Evolutionary conservation across 1,284 basidiomycete species (phyloP), one percentile per base, ranked within the genome.

Genomic region (Sporisorium iseilematis-ciliati): DNA sequence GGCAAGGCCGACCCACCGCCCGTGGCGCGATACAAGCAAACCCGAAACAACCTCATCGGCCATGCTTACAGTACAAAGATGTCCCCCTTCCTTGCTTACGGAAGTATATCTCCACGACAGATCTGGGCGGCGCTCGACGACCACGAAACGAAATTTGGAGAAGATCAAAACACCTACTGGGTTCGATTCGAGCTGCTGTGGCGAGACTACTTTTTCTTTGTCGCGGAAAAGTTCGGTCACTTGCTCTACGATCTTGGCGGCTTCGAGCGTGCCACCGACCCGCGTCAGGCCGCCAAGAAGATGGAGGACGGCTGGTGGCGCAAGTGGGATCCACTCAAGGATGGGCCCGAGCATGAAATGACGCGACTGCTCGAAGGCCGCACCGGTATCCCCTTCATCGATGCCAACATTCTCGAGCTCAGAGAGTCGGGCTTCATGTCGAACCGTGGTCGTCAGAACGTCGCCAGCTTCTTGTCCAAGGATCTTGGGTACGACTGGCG

Each of bases 361-460:
- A 80, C 86, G 42, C 78, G 86, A 52, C 88, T 88, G 84, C 84
- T 88, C 51, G 84, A 88, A 57, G 89, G 88, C 1, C 82, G 83
- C 26, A 89, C 89, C 16, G 88, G 88, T 3, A 87, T 88, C 3
- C 88, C 88, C 0, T 88, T 89, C 65, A 86, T 90, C 62, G 89
- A 89, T 69, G 89, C 89, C 50, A 87, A 88, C 81, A 88, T 89
- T 84, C 78, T 86, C 25, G 89, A 90, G 78, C 81, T 89, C 35
- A 77, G 81, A 10, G 82, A 87, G 57, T 87, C 87, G 7, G 89
- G 81, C 26, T 82, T 82, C 59, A 80, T 82, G 79, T 74, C 68
- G 41, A 82, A 82, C 41, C 85, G 89, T 35, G 87, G 88, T 4
- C 85, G 89, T 25, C 89, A 89, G 79, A 90, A 89, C 77, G 87